Conservation (phyloP, 202 grass and related monocot species). For the Alloteropsis angusta region DNA sequence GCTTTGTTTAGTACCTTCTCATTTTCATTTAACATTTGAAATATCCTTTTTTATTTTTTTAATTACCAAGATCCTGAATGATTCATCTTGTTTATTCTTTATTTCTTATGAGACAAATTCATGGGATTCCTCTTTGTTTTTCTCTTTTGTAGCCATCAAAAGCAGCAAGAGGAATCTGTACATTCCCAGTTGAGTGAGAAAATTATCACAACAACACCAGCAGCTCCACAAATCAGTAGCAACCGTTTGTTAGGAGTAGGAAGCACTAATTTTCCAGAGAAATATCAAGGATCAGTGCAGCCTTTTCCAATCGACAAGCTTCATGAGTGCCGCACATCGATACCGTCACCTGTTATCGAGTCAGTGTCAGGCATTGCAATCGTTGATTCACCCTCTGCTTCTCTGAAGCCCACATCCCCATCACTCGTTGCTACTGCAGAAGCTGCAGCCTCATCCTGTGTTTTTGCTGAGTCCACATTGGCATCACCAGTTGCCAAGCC, state of each 20-base stretch:
- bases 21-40: not conserved
- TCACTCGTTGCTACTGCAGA: not conserved
- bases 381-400: not conserved
- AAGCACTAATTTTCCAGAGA: not conserved
- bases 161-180: not conserved
- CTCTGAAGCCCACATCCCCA: not conserved
- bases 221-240: not conserved
- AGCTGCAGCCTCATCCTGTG: not conserved
- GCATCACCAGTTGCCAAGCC: not conserved
- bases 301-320: not conserved
- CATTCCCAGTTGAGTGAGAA: not conserved
- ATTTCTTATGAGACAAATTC: not conserved
- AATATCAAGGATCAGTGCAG: not conserved
- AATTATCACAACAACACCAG: not conserved
- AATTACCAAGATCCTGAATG: not conserved
- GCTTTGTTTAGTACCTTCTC: not conserved
- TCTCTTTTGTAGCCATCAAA: conserved; percentile 9
- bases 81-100: not conserved
- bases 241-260: not conserved
- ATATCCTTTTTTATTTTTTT: not conserved
- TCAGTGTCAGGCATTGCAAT: too few species aligned
- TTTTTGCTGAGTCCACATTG: not conserved
- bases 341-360: not conserved
- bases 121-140: not conserved
- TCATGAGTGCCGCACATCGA: not conserved